Conservation (phyloP, 2,329 filamentous ascomycete genomes). For the Fusarium sp. region DNA sequence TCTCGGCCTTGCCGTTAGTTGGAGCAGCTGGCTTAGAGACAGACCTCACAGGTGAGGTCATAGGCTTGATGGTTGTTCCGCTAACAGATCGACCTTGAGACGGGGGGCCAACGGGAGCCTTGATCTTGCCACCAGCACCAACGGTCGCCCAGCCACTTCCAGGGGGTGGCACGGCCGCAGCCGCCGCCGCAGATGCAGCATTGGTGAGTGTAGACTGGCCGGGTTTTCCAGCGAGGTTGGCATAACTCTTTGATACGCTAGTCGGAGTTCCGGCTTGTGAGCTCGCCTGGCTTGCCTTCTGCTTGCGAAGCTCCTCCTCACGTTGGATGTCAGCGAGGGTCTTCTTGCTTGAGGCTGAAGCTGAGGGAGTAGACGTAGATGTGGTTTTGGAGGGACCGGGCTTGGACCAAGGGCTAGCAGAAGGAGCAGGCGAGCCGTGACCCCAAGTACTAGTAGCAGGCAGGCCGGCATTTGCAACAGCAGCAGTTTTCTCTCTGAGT, state of each 20-base stretch:
- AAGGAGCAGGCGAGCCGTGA: constrained; percentile 76
- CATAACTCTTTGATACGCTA: constrained; percentile 84
- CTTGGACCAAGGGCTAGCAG: constrained; percentile 77
- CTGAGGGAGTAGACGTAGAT: constrained; percentile 38
- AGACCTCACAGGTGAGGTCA: constrained; percentile 63
- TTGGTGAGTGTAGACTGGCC: constrained; percentile 54
- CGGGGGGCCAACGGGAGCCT: constrained; percentile 73
- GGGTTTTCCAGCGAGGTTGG: constrained; percentile 88
- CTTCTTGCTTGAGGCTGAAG: constrained; percentile 72
- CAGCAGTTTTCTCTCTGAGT: constrained; percentile 67
- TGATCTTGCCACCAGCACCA: constrained; percentile 91
- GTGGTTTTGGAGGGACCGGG: constrained; percentile 62
- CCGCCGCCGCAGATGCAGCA: constrained; percentile 56
- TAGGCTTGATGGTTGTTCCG: constrained; percentile 56
- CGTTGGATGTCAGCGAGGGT: constrained; percentile 96
- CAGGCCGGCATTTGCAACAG: constrained; percentile 68
- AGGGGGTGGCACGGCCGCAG: constrained; percentile 46
- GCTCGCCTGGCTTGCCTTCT: constrained; percentile 69
- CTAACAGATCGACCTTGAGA: constrained; percentile 61
- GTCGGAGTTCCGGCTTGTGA: constrained; percentile 61
- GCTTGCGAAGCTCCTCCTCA: constrained; percentile 87
- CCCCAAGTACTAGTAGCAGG: constrained; percentile 93
- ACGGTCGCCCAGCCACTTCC: constrained; percentile 89
- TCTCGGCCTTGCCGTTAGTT: constrained; percentile 55
- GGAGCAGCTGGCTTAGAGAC: constrained; percentile 61